A percentile compares a stretch with the other conserved stretches of the same genome.
Evolutionary conservation across 2,329 filamentous ascomycete genomes (phyloP).

Genomic region (Ophiostoma angusticollis): DNA sequence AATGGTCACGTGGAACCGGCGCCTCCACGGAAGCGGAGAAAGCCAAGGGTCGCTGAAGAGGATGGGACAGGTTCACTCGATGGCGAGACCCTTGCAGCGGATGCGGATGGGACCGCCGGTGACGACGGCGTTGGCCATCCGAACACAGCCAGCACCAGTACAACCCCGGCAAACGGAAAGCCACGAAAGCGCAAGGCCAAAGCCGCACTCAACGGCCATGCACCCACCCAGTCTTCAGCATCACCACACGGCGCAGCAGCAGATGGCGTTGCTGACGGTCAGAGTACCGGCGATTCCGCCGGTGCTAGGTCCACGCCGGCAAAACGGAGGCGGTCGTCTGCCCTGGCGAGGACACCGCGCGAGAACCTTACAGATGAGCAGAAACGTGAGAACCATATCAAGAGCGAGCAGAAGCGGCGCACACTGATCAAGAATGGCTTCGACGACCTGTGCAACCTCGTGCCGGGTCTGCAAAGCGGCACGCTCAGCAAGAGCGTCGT

Average conservation of each 20-base stretch:
- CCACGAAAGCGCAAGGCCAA: slow-evolving; percentile 8
- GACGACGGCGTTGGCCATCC: neutral
- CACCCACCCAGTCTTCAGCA: slow-evolving; percentile 1
- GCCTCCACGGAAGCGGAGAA: slow-evolving; percentile 39
- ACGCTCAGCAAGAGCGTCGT: slow-evolving; percentile 76
- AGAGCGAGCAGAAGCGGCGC: slow-evolving; percentile 75
- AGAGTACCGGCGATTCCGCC: neutral
- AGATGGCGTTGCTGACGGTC: neutral
- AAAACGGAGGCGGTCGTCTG: slow-evolving; percentile 5
- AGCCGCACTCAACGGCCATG: neutral
- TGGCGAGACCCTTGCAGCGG: neutral
- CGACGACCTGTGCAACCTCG: slow-evolving; percentile 62
- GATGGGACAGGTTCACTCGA: neutral
- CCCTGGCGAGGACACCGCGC: slow-evolving; percentile 32
- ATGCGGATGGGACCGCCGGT: neutral
- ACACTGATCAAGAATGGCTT: slow-evolving; percentile 74
- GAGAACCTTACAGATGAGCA: slow-evolving; percentile 72
- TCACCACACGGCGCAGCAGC: slow-evolving; percentile 1
- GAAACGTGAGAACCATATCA: slow-evolving; percentile 76
- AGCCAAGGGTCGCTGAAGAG: slow-evolving; percentile 31
- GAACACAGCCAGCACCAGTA: no score
- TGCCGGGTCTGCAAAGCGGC: slow-evolving; percentile 60
- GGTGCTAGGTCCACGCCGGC: neutral
- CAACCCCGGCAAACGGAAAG: slow-evolving; percentile 2
- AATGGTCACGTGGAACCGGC: slow-evolving; percentile 23